These are phyloP conservation scores for Onygenales sp. DNA, from an alignment of 2,329 filamentous ascomycete species.

Conservation along the genomic window DNA sequence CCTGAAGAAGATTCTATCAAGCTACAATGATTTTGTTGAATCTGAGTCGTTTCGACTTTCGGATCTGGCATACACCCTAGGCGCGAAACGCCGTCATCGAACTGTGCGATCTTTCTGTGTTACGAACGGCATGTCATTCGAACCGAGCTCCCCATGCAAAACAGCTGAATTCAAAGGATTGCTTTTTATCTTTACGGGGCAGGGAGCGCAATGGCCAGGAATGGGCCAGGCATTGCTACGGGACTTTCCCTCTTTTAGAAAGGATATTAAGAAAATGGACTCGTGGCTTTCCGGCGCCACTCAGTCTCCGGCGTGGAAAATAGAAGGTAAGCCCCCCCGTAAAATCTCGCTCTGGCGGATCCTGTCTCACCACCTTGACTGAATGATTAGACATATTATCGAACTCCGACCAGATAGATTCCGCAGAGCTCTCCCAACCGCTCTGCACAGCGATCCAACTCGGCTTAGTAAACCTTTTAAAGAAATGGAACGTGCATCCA, in stretches of 20 bases:
- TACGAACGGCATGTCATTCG: not conserved
- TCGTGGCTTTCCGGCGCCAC: not conserved
- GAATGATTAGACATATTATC: not conserved
- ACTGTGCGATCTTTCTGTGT: constrained; percentile 13
- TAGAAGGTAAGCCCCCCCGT: not conserved
- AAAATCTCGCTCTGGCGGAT: not conserved
- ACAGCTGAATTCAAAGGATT: not conserved
- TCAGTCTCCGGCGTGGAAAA: not conserved
- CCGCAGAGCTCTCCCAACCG: constrained; percentile 7
- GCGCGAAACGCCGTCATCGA: constrained; percentile 11
- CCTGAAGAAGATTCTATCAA: constrained; percentile 15
- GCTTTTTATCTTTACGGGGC: constrained; percentile 11
- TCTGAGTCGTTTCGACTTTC: too few relatives aligned
- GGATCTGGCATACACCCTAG: constrained; percentile 12
- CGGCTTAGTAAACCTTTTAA: constrained; percentile 5
- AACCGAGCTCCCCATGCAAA: not conserved
- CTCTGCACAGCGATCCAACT: constrained; percentile 11
- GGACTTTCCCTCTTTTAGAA: not conserved
- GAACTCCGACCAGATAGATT: not conserved
- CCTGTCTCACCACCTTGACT: not conserved
- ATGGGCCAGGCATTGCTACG: constrained; percentile 1
- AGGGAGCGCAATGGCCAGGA: constrained; percentile 9
- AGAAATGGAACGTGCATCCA: constrained; percentile 4
- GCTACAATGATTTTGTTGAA: not conserved
- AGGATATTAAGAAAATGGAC: not conserved